Evolutionary conservation across 2,329 filamentous ascomycete genomes (phyloP), one percentile per base, ranked within the genome.

Genomic region (Aspergillus quadrilineatus): DNA sequence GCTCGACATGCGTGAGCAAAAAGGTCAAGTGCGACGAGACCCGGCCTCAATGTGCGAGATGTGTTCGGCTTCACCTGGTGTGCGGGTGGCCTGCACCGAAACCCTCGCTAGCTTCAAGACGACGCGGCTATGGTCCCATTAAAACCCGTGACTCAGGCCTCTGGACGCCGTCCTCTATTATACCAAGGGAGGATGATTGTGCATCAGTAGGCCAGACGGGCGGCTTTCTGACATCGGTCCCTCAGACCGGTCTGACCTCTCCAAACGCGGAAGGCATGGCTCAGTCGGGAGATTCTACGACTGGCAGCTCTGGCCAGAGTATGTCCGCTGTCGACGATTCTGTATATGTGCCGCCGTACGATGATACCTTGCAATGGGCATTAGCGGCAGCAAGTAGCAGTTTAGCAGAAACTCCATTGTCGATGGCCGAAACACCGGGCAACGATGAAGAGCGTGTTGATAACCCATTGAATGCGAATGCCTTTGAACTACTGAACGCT

Each of bases 21-120:
- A 50, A 46, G 14, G 54, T 59, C 22, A 59, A 59, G 8, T 59
- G 57, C 22, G 57, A 57, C 7, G 57, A 59, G 43, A n/a, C 22
- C 15, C 57, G 36, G 15, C 57, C 54, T 17, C 12, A 50, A 17
- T 59, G 54, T 29, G 26, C 6, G 17, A 47, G 57, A 41, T 59
- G 57, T n/a, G 15, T 47, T 17, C 54, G 57, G 26, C 55, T 59
- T 14, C 36, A 28, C 1, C 22, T 59, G 37, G 9, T 22, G 2
- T 59, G 57, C 39, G 54, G 57, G 49, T 59, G 57, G 57, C 34
- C 54, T 7, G 14, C 34, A 22, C 50, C 43, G 5, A 53, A 50
- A 30, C 46, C 54, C 4, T 53, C 57, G 6, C n/a, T 59, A 29
- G 46, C 54, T 9, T 50, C 53, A 34, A 50, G 57, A 12, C 46